These are phyloP conservation scores for Xylaria arbuscula DNA, from an alignment of 2,329 filamentous ascomycete genomes.

Conservation along the genomic window DNA sequence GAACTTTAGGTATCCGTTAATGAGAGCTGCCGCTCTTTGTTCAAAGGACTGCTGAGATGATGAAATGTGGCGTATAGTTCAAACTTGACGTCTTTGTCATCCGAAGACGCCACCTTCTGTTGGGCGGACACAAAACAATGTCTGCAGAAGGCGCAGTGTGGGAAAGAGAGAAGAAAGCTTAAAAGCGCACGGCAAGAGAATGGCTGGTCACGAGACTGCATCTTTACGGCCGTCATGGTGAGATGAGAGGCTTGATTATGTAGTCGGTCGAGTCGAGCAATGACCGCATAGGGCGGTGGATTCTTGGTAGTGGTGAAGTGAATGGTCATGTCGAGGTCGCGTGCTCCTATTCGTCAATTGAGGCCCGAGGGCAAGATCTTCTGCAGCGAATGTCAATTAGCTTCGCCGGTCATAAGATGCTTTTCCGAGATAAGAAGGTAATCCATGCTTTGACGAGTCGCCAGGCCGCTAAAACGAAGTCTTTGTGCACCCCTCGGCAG, in stretches of 20 bases:
- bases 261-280: constrained; percentile 5
- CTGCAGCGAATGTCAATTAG: constrained; percentile 3
- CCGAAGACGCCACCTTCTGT: background rate
- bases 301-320: constrained; percentile 15
- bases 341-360: constrained; percentile 20
- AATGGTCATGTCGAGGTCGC: background rate
- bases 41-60: background rate
- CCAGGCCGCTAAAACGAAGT: background rate
- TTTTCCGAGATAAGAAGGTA: constrained; percentile 35
- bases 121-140: background rate
- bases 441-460: background rate
- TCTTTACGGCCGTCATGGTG: background rate
- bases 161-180: background rate
- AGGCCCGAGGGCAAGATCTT: background rate
- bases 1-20: background rate
- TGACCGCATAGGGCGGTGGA: constrained; percentile 31
- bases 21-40: background rate
- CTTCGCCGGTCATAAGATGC: constrained; percentile 24
- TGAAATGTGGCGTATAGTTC: background rate
- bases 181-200: background rate
- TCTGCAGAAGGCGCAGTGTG: constrained; percentile 4
- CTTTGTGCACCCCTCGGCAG: constrained; percentile 5
- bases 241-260: constrained; percentile 9
- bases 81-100: background rate
- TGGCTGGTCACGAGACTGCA: background rate